These are phyloP conservation scores for Cucurbita pepo DNA, from an alignment of 306 rosid genomes.

Conservation along the genomic window DNA sequence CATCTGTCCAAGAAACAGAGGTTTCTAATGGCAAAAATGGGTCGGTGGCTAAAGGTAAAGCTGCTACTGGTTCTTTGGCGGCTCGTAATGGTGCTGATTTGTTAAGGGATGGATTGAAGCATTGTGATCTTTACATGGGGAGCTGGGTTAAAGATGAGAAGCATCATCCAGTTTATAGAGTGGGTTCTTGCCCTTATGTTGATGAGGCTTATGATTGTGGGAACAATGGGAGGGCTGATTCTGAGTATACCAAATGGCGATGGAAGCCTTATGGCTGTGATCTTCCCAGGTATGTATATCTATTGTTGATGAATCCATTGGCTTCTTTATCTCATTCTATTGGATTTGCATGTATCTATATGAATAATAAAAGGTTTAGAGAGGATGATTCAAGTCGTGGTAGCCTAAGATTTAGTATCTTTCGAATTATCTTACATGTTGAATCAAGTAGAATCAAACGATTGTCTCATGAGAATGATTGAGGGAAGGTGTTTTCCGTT, in stretches of 20 bases:
- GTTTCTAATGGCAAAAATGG: not conserved
- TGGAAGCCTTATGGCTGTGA: conserved; percentile 84
- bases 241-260: conserved; percentile 63
- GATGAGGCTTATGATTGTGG: conserved; percentile 86
- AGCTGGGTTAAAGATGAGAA: conserved; percentile 71
- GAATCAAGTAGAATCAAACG: too few relatives aligned
- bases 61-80: not conserved
- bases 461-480: too few relatives aligned
- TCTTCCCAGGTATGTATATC: conserved; percentile 53
- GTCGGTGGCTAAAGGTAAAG: conserved; percentile 1
- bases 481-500: too few relatives aligned
- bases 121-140: conserved; percentile 64
- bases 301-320: not conserved
- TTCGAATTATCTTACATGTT: too few relatives aligned
- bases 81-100: conserved; percentile 12
- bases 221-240: conserved; percentile 53
- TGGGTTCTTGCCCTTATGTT: conserved; percentile 82
- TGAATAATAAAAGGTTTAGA: too few relatives aligned
- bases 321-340: too few relatives aligned
- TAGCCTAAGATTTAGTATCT: too few relatives aligned
- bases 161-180: conserved; percentile 44
- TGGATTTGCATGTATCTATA: too few relatives aligned
- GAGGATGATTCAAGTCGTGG: too few relatives aligned
- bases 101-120: not conserved
- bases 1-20: conserved; percentile 11